phyloP scores from a whole-genome alignment of 78 protist species.

The Dictyostelium capitatum region DNA sequence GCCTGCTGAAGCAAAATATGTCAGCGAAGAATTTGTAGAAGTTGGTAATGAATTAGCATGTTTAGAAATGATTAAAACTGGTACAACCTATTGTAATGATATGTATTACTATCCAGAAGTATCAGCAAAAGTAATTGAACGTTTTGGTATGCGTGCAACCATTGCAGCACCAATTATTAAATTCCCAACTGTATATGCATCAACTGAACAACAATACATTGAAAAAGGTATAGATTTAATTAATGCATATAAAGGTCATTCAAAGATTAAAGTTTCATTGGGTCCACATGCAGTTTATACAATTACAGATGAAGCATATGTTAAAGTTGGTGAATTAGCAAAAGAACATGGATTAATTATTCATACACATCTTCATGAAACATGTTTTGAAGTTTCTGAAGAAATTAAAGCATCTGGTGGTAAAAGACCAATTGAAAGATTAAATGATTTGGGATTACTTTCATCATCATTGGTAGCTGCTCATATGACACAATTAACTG shows the following conservation, averaged over 20 bases:
- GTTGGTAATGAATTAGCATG: constrained; percentile 82
- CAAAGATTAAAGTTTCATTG: constrained; percentile 29
- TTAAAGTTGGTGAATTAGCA: constrained; percentile 58
- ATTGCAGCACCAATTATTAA: constrained; percentile 70
- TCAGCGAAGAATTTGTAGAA: constrained; percentile 64
- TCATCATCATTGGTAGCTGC: constrained; percentile 78
- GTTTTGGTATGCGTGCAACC: constrained; percentile 68
- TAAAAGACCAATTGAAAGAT: constrained; percentile 56
- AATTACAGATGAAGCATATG: constrained; percentile 60
- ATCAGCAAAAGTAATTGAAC: constrained; percentile 67
- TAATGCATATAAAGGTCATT: constrained; percentile 21
- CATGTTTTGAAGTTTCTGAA: constrained; percentile 76
- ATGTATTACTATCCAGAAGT: constrained; percentile 86
- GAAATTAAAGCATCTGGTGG: constrained; percentile 18
- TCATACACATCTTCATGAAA: constrained; percentile 89
- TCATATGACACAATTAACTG: constrained; percentile 84
- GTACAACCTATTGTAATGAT: constrained; percentile 87
- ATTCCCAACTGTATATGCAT: constrained; percentile 79
- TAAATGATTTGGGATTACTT: constrained; percentile 31
- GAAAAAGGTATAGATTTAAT: constrained; percentile 63
- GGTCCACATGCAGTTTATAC: constrained; percentile 82
- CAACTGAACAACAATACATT: constrained; percentile 38
- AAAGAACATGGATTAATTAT: constrained; percentile 37
- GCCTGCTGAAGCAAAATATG: constrained; percentile 83
- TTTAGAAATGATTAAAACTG: constrained; percentile 85